These are phyloP conservation scores for Lentinula edodes DNA, from an alignment of 768 basidiomycete genomes.

Conservation along the genomic window DNA sequence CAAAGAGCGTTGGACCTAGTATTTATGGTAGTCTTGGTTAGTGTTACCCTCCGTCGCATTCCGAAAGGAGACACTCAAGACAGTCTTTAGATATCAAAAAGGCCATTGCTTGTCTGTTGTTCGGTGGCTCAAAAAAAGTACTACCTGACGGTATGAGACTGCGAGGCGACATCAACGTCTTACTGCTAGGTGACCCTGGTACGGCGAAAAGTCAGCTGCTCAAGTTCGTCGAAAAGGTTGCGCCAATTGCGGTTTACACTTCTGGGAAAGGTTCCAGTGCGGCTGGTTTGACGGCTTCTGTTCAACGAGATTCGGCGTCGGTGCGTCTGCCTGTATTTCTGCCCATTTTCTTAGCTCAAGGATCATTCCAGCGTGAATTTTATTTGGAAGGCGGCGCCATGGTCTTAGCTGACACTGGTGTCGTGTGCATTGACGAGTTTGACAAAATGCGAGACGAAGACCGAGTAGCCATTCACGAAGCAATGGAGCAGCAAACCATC, in stretches of 20 bases:
- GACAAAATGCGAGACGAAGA: slow-evolving; percentile 99
- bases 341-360: not conserved
- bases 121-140: slow-evolving; percentile 96
- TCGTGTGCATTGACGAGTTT: slow-evolving; percentile 99
- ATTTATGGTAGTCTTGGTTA: slow-evolving; percentile 92
- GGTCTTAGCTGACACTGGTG: slow-evolving; percentile 97
- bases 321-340: slow-evolving; percentile 38
- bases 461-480: slow-evolving; percentile 97
- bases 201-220: slow-evolving; percentile 97
- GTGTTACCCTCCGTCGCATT: slow-evolving; percentile 14
- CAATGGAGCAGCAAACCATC: slow-evolving; percentile 99
- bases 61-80: slow-evolving; percentile 7
- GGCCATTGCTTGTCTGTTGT: slow-evolving; percentile 91
- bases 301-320: slow-evolving; percentile 88
- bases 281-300: slow-evolving; percentile 95
- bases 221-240: slow-evolving; percentile 99
- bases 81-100: slow-evolving; percentile 87
- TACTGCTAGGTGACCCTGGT: slow-evolving; percentile 95
- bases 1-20: slow-evolving; percentile 92
- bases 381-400: slow-evolving; percentile 99
- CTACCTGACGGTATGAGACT: slow-evolving; percentile 96
- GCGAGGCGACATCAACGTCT: slow-evolving; percentile 95
- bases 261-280: slow-evolving; percentile 98
- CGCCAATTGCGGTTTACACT: slow-evolving; percentile 97
- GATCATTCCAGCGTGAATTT: slow-evolving; percentile 77